A percentile compares a stretch with the other conserved stretches of the same genome.
phyloP scores from a whole-genome alignment of 805 yeast species.

The Jamesozyma rosinii region DNA sequence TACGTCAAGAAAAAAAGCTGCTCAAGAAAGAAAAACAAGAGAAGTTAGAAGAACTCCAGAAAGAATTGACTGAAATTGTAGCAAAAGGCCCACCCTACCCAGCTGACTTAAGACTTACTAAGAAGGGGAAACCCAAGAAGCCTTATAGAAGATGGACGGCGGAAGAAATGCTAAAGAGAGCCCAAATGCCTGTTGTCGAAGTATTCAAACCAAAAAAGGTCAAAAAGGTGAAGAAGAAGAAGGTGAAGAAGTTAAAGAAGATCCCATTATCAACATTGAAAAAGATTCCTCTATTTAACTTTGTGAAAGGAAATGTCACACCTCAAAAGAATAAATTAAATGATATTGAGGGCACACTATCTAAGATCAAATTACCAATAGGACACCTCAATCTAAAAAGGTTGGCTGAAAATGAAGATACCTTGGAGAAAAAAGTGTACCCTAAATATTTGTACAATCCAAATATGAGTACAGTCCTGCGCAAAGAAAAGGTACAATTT shows the following conservation, averaged over 20 bases:
- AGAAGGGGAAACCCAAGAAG: slow-evolving; percentile 27
- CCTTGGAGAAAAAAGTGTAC: not conserved
- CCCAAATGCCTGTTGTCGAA: slow-evolving; percentile 10
- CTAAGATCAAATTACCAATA: slow-evolving; percentile 6
- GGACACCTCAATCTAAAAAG: not conserved
- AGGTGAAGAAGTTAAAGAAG: slow-evolving; percentile 15
- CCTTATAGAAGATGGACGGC: slow-evolving; percentile 29
- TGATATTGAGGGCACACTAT: slow-evolving; percentile 20
- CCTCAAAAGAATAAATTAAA: slow-evolving; percentile 7
- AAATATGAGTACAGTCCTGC: slow-evolving; percentile 20
- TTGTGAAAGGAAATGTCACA: slow-evolving; percentile 8
- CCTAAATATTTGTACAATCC: slow-evolving; percentile 4
- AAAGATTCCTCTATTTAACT: slow-evolving; percentile 24
- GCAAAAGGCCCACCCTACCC: slow-evolving; percentile 31
- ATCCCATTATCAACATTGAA: slow-evolving; percentile 21
- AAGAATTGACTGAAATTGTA: slow-evolving; percentile 25
- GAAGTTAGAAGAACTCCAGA: slow-evolving; percentile 18
- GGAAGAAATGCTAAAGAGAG: slow-evolving; percentile 25
- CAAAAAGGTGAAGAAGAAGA: slow-evolving; percentile 17
- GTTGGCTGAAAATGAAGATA: not conserved
- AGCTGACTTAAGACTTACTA: slow-evolving; percentile 22
- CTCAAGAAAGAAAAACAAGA: slow-evolving; percentile 16
- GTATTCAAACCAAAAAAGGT: slow-evolving; percentile 8
- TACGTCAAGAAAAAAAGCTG: slow-evolving; percentile 17
- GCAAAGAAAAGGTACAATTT: slow-evolving; percentile 23